Evolutionary conservation across 78 protist genomes (phyloP).

Genomic region (Polysphondylium violaceum): DNA sequence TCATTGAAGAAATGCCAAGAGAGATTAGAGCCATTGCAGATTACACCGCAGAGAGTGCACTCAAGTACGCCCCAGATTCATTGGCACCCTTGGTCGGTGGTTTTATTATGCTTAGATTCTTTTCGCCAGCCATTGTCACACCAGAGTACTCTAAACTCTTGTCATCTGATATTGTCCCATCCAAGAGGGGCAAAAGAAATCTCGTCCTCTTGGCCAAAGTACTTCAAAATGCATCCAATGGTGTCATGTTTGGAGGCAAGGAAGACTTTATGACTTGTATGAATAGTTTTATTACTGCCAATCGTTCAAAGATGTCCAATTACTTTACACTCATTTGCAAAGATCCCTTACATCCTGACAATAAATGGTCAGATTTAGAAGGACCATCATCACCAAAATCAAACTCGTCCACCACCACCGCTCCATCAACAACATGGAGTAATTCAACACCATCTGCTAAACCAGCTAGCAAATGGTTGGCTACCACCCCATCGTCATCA

Average conservation of each 20-base stretch:
- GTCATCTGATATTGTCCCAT: slow-evolving; percentile 47
- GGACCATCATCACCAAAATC: not conserved
- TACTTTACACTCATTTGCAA: slow-evolving; percentile 69
- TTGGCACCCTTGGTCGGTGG: slow-evolving; percentile 82
- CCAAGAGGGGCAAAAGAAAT: slow-evolving; percentile 69
- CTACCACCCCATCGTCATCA: slow-evolving; percentile 62
- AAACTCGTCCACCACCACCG: not conserved
- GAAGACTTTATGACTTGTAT: slow-evolving; percentile 85
- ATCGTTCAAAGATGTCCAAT: slow-evolving; percentile 65
- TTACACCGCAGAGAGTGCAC: slow-evolving; percentile 78
- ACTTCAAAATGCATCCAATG: slow-evolving; percentile 84
- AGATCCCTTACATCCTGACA: slow-evolving; percentile 19
- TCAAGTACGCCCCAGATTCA: slow-evolving; percentile 72
- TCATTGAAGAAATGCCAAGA: slow-evolving; percentile 81
- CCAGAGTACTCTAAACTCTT: slow-evolving; percentile 72
- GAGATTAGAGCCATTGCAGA: slow-evolving; percentile 79
- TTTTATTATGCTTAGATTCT: slow-evolving; percentile 83
- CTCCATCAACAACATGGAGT: not conserved
- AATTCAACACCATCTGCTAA: not conserved
- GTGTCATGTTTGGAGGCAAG: slow-evolving; percentile 81
- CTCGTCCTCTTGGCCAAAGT: slow-evolving; percentile 82
- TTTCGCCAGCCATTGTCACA: slow-evolving; percentile 84
- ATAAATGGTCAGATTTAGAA: slow-evolving; percentile 70
- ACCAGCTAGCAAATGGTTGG: slow-evolving; percentile 55
- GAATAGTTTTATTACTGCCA: slow-evolving; percentile 78